These are phyloP conservation scores for Xylona heveae DNA, from an alignment of 495 filamentous ascomycete genomes.

Conservation along the genomic window DNA sequence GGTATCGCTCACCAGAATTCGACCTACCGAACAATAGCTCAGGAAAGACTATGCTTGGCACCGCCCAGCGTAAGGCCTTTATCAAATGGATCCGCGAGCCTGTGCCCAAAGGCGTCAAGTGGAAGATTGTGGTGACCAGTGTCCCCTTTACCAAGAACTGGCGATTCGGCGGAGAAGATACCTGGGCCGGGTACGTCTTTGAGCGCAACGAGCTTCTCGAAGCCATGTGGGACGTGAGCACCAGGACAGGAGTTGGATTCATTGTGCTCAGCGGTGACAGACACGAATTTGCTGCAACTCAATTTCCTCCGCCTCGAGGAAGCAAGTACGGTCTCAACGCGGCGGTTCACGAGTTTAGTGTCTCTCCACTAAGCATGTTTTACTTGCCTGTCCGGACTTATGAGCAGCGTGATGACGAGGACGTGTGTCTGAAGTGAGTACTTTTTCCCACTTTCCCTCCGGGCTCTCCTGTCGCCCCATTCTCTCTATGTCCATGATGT, in stretches of 20 bases:
- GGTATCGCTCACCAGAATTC: constrained; percentile 50
- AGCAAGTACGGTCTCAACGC: constrained; percentile 29
- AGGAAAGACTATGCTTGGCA: constrained; percentile 72
- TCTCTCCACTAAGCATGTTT: constrained; percentile 80
- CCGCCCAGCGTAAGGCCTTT: constrained; percentile 55
- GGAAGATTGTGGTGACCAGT: constrained; percentile 78
- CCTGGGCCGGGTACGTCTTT: constrained; percentile 73
- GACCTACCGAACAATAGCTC: constrained; percentile 23
- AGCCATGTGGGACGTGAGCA: constrained; percentile 60
- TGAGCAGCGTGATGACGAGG: constrained; percentile 49
- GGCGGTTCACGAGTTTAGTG: constrained; percentile 70
- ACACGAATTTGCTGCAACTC: constrained; percentile 87
- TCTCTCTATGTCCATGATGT: neutral
- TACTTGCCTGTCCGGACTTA: constrained; percentile 77
- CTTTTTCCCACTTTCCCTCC: neutral
- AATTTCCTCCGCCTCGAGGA: constrained; percentile 51
- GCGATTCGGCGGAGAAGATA: constrained; percentile 62
- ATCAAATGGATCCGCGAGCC: constrained; percentile 49
- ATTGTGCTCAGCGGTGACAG: constrained; percentile 75
- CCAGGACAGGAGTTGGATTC: constrained; percentile 46
- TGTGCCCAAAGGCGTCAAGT: constrained; percentile 55
- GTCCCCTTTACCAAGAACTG: constrained; percentile 97
- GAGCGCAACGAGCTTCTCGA: constrained; percentile 66
- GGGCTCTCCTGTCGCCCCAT: neutral
- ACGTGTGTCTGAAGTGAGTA: constrained; percentile 54